phyloP scores from a whole-genome alignment of 23 red algal species.

The Cyanidiococcus yangmingshanensis region DNA sequence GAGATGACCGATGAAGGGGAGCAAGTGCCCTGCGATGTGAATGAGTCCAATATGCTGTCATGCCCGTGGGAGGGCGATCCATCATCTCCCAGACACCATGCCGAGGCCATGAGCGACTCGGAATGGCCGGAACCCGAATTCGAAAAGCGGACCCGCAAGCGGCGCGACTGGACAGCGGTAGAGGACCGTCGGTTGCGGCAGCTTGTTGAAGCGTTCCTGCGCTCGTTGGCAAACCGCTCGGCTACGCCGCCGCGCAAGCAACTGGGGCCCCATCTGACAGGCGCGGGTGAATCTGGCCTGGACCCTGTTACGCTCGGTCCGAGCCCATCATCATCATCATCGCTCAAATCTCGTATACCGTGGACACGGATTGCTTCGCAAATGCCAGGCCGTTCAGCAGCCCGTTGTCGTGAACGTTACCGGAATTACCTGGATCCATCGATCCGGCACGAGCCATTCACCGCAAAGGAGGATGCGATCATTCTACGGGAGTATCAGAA shows the following conservation, averaged over 20 bases:
- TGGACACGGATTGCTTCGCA: slow-evolving; percentile 8
- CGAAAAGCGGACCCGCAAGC: neutral
- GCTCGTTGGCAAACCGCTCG: too few relatives aligned
- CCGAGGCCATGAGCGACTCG: too few relatives aligned
- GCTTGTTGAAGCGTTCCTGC: neutral
- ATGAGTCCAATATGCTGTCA: too few relatives aligned
- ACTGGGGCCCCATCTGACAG: neutral
- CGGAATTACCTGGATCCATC: slow-evolving; percentile 13
- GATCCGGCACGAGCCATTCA: neutral
- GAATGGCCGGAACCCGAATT: too few relatives aligned
- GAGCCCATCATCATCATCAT: neutral
- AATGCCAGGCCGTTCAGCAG: slow-evolving; percentile 1
- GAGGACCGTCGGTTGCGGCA: neutral
- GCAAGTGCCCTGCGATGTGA: too few relatives aligned
- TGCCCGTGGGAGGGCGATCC: too few relatives aligned
- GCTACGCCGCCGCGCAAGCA: too few relatives aligned
- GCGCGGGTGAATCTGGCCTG: neutral
- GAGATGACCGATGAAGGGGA: too few relatives aligned
- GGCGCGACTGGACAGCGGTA: neutral
- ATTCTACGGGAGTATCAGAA: neutral
- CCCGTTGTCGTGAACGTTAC: slow-evolving; percentile 4
- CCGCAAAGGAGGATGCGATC: slow-evolving; percentile 2
- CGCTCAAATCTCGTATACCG: neutral
- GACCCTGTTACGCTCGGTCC: neutral
- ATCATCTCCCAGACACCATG: too few relatives aligned